Percentiles rank a stretch among this genome's conserved stretches.
Evolutionary conservation across 208 protist species (phyloP).

Genomic region (Zelonia costaricensis): DNA sequence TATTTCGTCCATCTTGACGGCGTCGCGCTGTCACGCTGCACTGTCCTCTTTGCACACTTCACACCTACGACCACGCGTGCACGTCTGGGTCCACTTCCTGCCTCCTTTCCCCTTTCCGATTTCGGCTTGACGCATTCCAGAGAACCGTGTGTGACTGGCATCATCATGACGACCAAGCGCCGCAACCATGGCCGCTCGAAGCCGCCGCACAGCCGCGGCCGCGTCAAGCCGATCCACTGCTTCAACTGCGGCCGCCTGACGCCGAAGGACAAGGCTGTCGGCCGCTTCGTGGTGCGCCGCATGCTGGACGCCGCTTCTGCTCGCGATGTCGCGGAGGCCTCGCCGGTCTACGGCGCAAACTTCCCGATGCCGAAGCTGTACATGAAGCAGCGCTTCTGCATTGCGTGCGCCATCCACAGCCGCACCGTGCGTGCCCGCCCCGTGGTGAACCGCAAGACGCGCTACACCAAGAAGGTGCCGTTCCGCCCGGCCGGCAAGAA

Average conservation of each 20-base stretch:
- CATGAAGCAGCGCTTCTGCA: constrained; percentile 99
- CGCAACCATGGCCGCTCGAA: constrained; percentile 93
- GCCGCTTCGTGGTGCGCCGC: constrained; percentile 98
- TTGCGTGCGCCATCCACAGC: constrained; percentile 99
- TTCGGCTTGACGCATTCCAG: background rate
- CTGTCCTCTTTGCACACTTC: background rate
- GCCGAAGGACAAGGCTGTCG: constrained; percentile 98
- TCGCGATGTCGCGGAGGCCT: constrained; percentile 97
- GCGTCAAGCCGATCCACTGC: constrained; percentile 92
- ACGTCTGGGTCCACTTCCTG: background rate
- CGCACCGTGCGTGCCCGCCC: constrained; percentile 95
- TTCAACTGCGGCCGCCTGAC: constrained; percentile 93
- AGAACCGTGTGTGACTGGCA: constrained; percentile 9
- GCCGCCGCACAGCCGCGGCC: constrained; percentile 90
- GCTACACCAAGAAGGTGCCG: constrained; percentile 84
- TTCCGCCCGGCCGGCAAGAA: constrained; percentile 55
- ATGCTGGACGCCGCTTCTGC: constrained; percentile 98
- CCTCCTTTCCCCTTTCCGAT: background rate
- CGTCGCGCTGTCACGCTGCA: too few relatives aligned
- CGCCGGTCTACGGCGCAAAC: constrained; percentile 89
- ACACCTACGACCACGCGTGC: constrained; percentile 3
- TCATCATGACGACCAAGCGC: constrained; percentile 92
- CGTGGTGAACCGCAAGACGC: constrained; percentile 78
- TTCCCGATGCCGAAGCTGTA: constrained; percentile 99
- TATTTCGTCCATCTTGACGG: too few relatives aligned